Conservation (phyloP, 2,329 filamentous ascomycete genomes). For the Hymenoscyphus fructigenus region DNA sequence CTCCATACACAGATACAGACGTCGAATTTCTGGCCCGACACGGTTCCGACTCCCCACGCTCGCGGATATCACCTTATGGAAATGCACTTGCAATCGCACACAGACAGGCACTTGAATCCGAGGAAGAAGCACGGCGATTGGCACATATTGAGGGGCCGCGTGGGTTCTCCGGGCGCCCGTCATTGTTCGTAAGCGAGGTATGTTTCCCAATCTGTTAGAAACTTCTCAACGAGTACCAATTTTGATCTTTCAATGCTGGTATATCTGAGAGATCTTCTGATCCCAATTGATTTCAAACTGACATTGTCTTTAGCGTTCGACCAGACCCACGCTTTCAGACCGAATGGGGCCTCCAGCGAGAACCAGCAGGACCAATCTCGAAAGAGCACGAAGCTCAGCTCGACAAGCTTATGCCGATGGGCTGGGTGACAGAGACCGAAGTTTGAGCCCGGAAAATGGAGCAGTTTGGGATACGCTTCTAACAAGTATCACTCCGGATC, state of each 20-base stretch:
- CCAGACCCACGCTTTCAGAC: constrained; percentile 19
- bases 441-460: constrained; percentile 67
- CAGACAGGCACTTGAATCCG: constrained; percentile 9
- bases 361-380: constrained; percentile 19
- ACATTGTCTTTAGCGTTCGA: constrained; percentile 5
- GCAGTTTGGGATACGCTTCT: constrained; percentile 77
- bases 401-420: constrained; percentile 55
- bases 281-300: neutral
- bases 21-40: constrained; percentile 19
- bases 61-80: constrained; percentile 21
- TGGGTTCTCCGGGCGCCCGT: neutral
- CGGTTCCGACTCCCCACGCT: constrained; percentile 19
- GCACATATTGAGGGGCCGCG: neutral
- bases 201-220: neutral
- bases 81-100: constrained; percentile 23
- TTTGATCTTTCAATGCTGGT: neutral
- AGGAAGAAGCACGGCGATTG: constrained; percentile 2
- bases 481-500: constrained; percentile 77
- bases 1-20: constrained; percentile 28
- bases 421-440: constrained; percentile 80
- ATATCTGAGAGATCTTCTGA: neutral
- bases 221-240: neutral
- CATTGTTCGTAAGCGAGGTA: neutral
- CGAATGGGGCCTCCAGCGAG: constrained; percentile 20
- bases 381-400: constrained; percentile 13